Percentiles rank a stretch among this genome's conserved stretches.
Conservation (phyloP, 2,329 filamentous ascomycete species). For the Bimuria novae-zelandiae region DNA sequence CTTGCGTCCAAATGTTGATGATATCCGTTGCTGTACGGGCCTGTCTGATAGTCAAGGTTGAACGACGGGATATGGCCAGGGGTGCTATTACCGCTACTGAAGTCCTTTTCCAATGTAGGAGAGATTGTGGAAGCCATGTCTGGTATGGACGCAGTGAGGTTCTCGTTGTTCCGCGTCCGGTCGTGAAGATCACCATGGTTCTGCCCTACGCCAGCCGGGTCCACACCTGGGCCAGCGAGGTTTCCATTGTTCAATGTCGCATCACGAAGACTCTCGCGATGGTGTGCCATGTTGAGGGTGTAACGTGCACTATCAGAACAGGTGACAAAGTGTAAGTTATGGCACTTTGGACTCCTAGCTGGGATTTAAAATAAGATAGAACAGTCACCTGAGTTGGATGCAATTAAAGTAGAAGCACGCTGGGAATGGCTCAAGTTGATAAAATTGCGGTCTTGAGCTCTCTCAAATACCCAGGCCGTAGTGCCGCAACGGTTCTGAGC, state of each 20-base stretch:
- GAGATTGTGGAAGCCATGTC: slow-evolving; percentile 15
- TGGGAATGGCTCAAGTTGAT: background rate
- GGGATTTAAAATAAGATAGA: background rate
- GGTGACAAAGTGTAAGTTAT: background rate
- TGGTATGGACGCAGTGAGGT: slow-evolving; percentile 20
- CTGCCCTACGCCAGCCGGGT: slow-evolving; percentile 15
- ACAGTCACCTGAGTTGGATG: background rate
- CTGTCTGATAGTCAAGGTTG: background rate
- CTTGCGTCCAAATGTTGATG: slow-evolving; percentile 33
- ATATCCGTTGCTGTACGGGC: slow-evolving; percentile 13
- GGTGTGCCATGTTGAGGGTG: slow-evolving; percentile 17
- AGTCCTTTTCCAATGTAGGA: slow-evolving; percentile 52
- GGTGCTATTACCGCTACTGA: slow-evolving; percentile 38
- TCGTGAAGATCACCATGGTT: slow-evolving; percentile 13
- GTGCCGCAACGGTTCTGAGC: slow-evolving; percentile 19
- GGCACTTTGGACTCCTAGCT: background rate
- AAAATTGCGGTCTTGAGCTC: background rate
- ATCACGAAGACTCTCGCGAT: slow-evolving; percentile 15
- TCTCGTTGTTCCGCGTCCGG: slow-evolving; percentile 19
- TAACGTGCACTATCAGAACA: background rate
- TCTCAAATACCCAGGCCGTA: slow-evolving; percentile 20
- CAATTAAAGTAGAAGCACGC: background rate
- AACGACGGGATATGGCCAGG: background rate
- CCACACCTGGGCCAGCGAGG: slow-evolving; percentile 11
- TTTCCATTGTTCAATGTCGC: slow-evolving; percentile 19